Evolutionary conservation across 768 basidiomycete genomes (phyloP).

Genomic region (Melanogaster broomeanus): DNA sequence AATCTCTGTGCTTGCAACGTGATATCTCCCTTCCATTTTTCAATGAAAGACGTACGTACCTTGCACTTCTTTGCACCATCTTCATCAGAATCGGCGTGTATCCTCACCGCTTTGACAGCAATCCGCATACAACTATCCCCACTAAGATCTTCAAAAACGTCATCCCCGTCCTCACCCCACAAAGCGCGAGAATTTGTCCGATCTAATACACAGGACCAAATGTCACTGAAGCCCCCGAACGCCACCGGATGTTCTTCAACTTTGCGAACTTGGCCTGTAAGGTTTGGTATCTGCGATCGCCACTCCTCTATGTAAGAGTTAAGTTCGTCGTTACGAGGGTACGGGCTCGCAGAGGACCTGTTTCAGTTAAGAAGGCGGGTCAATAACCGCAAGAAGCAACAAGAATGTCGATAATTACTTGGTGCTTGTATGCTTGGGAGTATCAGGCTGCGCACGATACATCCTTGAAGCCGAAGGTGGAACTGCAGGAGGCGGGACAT

Average conservation of each 20-base stretch:
- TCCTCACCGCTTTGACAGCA: background rate
- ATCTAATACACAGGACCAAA: background rate
- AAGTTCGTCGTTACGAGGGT: background rate
- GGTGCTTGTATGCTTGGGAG: background rate
- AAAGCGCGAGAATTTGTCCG: background rate
- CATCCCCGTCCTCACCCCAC: too few relatives aligned
- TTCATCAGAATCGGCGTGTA: background rate
- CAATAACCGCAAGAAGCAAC: background rate
- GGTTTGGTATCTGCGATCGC: background rate
- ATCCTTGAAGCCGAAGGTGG: background rate
- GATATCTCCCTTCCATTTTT: background rate
- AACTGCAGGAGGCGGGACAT: background rate
- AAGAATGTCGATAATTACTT: background rate
- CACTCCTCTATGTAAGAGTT: background rate
- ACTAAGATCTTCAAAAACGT: too few relatives aligned
- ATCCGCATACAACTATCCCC: background rate
- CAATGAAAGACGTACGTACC: background rate
- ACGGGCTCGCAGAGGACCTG: background rate
- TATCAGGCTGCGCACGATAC: background rate
- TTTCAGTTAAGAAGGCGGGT: background rate
- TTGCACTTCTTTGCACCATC: background rate
- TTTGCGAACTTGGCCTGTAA: background rate
- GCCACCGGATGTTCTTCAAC: background rate
- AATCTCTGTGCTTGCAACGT: constrained; percentile 7
- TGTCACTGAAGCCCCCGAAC: background rate